A percentile compares a stretch with the other conserved stretches of the same genome.
These are phyloP conservation scores for Mariannaea sp. DNA, from an alignment of 2,329 filamentous ascomycete species.

Conservation along the genomic window DNA sequence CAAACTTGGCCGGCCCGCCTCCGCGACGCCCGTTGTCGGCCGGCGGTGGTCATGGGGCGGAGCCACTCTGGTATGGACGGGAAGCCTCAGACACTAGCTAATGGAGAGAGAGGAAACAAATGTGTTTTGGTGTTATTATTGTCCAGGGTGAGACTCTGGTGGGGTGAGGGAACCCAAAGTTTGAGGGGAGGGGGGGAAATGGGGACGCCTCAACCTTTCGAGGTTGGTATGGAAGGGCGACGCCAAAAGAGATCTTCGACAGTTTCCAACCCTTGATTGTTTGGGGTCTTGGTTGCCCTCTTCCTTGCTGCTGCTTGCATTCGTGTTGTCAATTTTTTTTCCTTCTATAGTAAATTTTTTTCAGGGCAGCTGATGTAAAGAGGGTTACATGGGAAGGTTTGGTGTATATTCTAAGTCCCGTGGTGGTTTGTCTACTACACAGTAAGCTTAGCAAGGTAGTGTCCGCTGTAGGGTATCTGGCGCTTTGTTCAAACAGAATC, in stretches of 20 bases:
- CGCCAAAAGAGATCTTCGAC: conserved; percentile 32
- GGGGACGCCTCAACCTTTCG: conserved; percentile 24
- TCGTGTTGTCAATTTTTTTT: neutral
- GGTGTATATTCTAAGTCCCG: conserved; percentile 3
- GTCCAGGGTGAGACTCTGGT: conserved; percentile 15
- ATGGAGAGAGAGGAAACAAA: conserved; percentile 8
- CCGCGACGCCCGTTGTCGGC: conserved; percentile 34
- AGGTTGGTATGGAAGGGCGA: conserved; percentile 20
- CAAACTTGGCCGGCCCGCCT: conserved; percentile 28
- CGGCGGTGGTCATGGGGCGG: conserved; percentile 17
- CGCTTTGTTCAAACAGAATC: no score
- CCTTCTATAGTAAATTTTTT: no score
- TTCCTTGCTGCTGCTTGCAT: conserved; percentile 2
- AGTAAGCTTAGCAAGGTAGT: no score
- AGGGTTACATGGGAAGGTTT: conserved; percentile 13
- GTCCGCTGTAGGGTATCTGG: conserved; percentile 2
- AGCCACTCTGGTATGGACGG: neutral
- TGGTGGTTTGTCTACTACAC: conserved; percentile 1
- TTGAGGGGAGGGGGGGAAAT: conserved; percentile 8
- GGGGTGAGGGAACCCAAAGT: neutral
- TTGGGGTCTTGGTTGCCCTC: conserved; percentile 2
- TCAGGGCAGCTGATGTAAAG: conserved; percentile 14
- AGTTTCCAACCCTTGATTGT: conserved; percentile 19
- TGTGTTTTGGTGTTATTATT: conserved; percentile 4
- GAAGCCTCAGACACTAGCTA: neutral